Conservation (phyloP, 1,284 basidiomycete genomes). For the Cryptococcus sp. region DNA sequence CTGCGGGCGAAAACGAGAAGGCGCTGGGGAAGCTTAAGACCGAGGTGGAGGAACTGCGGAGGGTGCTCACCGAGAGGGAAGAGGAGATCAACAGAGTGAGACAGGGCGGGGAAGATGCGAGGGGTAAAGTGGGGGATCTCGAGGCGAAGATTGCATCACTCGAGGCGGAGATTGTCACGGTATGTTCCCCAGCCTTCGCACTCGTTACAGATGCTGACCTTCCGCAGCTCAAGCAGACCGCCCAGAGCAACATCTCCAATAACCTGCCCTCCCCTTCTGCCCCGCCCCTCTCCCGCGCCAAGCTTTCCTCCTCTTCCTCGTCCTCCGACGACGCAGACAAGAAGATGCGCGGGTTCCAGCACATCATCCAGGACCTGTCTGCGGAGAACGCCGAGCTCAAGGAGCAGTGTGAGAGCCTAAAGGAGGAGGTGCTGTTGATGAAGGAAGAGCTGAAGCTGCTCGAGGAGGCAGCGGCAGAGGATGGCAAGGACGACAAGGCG, state of each 20-base stretch:
- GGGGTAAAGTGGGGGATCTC: conserved; percentile 9
- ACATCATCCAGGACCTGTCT: conserved; percentile 81
- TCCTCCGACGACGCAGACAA: conserved; percentile 39
- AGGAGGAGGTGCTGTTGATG: conserved; percentile 71
- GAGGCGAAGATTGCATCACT: conserved; percentile 30
- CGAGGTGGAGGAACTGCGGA: conserved; percentile 29
- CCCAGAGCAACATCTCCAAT: conserved; percentile 6
- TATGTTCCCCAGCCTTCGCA: conserved; percentile 12
- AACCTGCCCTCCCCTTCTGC: conserved; percentile 14
- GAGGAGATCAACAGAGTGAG: background rate
- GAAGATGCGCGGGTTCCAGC: conserved; percentile 51
- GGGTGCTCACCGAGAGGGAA: conserved; percentile 1
- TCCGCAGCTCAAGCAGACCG: conserved; percentile 21
- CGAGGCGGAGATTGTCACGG: conserved; percentile 32
- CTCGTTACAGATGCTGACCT: background rate
- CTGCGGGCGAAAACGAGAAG: conserved; percentile 33
- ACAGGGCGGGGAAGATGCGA: conserved; percentile 1
- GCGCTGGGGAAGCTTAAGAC: conserved; percentile 29
- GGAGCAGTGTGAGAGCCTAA: conserved; percentile 66
- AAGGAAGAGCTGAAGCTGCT: conserved; percentile 44
- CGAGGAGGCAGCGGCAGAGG: conserved; percentile 29
- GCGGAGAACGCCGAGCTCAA: conserved; percentile 68
- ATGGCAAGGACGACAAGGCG: background rate
- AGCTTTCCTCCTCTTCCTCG: conserved; percentile 9
- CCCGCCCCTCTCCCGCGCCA: background rate